Evolutionary conservation across 2,329 filamentous ascomycete genomes (phyloP).

Genomic region (Monilinia polystroma): DNA sequence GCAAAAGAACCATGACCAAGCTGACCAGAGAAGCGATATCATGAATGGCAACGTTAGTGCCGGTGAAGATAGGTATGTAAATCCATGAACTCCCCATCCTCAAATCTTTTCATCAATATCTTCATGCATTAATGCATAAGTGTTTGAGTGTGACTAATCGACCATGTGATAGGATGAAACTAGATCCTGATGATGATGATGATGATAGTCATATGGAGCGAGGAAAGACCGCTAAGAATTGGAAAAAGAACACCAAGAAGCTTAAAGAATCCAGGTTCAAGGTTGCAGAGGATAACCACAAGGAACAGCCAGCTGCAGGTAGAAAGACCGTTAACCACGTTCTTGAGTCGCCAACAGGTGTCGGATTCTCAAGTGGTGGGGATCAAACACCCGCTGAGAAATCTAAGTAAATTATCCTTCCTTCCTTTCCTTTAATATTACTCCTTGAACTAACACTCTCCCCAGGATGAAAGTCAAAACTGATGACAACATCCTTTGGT

Average conservation of each 20-base stretch:
- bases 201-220: neutral
- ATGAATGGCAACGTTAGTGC: neutral
- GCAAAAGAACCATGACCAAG: neutral
- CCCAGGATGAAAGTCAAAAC: neutral
- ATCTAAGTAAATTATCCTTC: neutral
- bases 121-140: neutral
- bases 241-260: neutral
- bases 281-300: neutral
- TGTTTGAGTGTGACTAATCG: neutral
- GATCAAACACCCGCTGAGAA: neutral
- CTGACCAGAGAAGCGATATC: neutral
- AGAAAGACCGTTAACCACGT: slow-evolving; percentile 2
- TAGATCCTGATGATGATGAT: neutral
- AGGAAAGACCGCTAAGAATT: neutral
- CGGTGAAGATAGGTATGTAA: neutral
- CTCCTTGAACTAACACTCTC: neutral
- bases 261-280: neutral
- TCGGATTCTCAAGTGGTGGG: neutral
- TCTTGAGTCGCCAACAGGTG: neutral
- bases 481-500: neutral
- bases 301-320: neutral
- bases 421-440: accelerated
- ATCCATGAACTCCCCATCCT: neutral
- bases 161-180: neutral
- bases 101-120: neutral